Conservation (phyloP, 768 basidiomycete species). For the Psilocybe cubensis region DNA sequence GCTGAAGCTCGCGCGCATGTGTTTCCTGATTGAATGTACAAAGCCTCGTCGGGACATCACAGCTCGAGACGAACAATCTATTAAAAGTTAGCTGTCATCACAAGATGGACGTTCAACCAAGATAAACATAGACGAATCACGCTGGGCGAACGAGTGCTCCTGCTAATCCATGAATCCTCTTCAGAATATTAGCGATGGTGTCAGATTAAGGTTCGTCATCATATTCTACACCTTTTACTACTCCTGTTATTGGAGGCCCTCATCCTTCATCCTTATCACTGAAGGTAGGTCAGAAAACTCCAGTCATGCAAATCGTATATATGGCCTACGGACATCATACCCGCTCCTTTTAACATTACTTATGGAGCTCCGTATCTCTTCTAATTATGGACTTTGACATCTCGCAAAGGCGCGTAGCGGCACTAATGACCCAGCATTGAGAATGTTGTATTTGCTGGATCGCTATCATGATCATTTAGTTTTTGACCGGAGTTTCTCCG, state of each 20-base stretch:
- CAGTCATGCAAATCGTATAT: not conserved
- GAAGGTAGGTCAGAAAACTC: not conserved
- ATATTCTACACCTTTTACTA: no score
- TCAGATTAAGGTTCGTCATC: no score
- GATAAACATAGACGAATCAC: no score
- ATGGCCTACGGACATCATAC: no score
- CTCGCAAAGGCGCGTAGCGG: not conserved
- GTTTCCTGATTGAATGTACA: not conserved
- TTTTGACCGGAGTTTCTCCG: no score
- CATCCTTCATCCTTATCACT: not conserved
- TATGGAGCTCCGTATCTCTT: not conserved
- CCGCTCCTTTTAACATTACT: not conserved
- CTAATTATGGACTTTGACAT: not conserved
- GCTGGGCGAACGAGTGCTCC: not conserved
- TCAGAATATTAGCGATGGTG: no score
- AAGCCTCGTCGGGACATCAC: no score
- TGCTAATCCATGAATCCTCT: no score
- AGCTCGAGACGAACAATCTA: not conserved
- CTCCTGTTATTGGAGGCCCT: no score
- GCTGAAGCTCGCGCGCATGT: not conserved
- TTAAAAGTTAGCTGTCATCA: not conserved
- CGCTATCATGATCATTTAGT: not conserved
- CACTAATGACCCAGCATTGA: no score
- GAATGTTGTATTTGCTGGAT: not conserved
- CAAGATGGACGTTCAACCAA: no score